Evolutionary conservation across 2,329 filamentous ascomycete species (phyloP).

Genomic region (Paracamarosporium sp.): DNA sequence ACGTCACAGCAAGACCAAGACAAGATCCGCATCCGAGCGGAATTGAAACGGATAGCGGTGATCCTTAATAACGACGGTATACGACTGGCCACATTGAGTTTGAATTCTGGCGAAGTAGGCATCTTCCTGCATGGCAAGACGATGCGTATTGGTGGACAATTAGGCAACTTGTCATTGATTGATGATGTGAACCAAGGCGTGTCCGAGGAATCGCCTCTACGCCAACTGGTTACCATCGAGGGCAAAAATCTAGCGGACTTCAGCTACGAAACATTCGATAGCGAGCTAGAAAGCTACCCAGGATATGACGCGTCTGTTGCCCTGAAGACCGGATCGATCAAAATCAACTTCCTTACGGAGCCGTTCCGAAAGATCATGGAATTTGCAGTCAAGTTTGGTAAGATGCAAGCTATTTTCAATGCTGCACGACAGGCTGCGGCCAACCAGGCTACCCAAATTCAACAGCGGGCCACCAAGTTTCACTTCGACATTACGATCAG

Average conservation of each 20-base stretch:
- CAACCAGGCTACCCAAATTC: constrained; percentile 90
- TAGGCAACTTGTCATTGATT: constrained; percentile 86
- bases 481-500: constrained; percentile 94
- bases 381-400: constrained; percentile 97
- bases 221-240: constrained; percentile 91
- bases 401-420: constrained; percentile 99
- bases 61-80: constrained; percentile 98
- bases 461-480: constrained; percentile 87
- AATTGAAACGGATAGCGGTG: constrained; percentile 89
- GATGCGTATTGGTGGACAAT: constrained; percentile 84
- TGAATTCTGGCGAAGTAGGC: constrained; percentile 90
- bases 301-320: constrained; percentile 94
- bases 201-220: constrained; percentile 77
- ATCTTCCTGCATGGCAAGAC: constrained; percentile 86
- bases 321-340: constrained; percentile 90
- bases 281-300: constrained; percentile 77
- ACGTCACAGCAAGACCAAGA: constrained; percentile 59
- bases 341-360: constrained; percentile 95
- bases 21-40: constrained; percentile 91
- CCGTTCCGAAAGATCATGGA: constrained; percentile 98
- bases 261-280: constrained; percentile 94
- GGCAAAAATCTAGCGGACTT: constrained; percentile 96
- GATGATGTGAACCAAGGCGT: constrained; percentile 95
- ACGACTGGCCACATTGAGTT: constrained; percentile 86
- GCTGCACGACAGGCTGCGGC: constrained; percentile 93